Evolutionary conservation across 768 basidiomycete species (phyloP), one percentile per base, ranked within the genome.

Genomic region (Fomitopsis serialis): DNA sequence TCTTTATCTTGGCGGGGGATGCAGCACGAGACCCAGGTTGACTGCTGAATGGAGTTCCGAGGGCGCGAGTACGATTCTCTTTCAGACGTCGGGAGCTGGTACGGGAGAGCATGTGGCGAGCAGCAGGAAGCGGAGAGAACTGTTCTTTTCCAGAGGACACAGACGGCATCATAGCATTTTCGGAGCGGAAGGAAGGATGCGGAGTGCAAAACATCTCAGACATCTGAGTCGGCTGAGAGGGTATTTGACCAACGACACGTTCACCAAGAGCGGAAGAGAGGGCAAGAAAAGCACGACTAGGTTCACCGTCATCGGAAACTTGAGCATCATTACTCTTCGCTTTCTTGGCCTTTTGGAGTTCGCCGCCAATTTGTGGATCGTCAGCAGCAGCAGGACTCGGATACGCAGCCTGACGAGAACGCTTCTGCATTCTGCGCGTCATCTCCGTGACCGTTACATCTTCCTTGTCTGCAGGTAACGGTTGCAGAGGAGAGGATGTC

Each of bases 41-140:
- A 42, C 77, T 77, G 47, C 61, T 68, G 58, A 78, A 80, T 1
- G 79, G 78, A 23, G 76, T 79, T 11, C 69, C 73, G 22, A 78
- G 71, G 19, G 44, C 24, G 21, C 50, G 55, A 22, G 23, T 9
- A 19, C 35, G 52, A 47, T 76, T 77, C 56, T 76, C 74, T 52
- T 75, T 76, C 54, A 73, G 64, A 37, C 66, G 70, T 43, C 67
- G 66, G 40, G 76, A 76, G 35, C 67, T 66, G 42, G 70, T 73
- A 55, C 72, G 70, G 54, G 74, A 71, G 35, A 67, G 46, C 24
- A 67, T 59, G 25, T 68, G 70, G 52, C 65, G 65, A 57, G 62
- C 48, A 25, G 62, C 46, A 47, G 78, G 78, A 27, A 78, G 65
- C 1, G 76, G 77, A 19, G 79, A 78, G 11, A 78, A 57, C 43